A percentile compares a stretch with the other conserved stretches of the same genome.
Evolutionary conservation across 108 stramenopile species (phyloP).

Genomic region (Hondaea fermentalgiana): DNA sequence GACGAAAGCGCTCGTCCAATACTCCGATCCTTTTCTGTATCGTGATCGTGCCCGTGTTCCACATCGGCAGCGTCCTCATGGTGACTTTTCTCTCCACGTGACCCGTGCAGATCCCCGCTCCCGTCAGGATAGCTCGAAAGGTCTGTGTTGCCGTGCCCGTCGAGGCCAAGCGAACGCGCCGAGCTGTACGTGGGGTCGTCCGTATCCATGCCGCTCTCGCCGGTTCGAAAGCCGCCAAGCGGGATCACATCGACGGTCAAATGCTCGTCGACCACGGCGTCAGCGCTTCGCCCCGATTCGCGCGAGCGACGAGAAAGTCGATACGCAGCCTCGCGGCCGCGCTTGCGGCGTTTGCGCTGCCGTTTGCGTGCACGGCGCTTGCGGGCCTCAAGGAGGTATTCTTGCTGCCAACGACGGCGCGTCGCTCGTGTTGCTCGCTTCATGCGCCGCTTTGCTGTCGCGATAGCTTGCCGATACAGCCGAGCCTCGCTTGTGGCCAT

Average conservation of each 20-base stretch:
- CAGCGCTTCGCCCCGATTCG: not conserved
- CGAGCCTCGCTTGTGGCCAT: not conserved
- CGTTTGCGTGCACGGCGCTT: not conserved
- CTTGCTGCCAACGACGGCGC: not conserved
- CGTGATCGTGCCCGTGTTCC: not conserved
- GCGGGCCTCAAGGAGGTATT: not conserved
- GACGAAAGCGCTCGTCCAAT: not conserved
- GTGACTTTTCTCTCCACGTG: too few relatives aligned
- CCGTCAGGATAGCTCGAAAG: too few relatives aligned
- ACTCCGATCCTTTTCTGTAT: not conserved
- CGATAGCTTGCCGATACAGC: not conserved
- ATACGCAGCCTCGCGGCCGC: not conserved
- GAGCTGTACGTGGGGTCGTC: not conserved
- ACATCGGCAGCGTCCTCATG: too few relatives aligned
- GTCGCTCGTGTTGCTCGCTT: not conserved
- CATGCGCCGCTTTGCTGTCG: not conserved
- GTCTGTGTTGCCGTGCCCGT: too few relatives aligned
- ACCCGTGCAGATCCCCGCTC: too few relatives aligned
- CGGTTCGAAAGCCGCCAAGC: not conserved
- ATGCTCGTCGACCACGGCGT: not conserved
- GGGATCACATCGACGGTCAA: not conserved
- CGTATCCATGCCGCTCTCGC: not conserved
- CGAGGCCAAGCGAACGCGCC: not conserved
- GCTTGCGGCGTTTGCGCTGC: not conserved
- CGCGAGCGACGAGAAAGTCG: not conserved